Evolutionary conservation across 1,139 yeast genomes (phyloP).

Genomic region (Hansenula anomala): DNA sequence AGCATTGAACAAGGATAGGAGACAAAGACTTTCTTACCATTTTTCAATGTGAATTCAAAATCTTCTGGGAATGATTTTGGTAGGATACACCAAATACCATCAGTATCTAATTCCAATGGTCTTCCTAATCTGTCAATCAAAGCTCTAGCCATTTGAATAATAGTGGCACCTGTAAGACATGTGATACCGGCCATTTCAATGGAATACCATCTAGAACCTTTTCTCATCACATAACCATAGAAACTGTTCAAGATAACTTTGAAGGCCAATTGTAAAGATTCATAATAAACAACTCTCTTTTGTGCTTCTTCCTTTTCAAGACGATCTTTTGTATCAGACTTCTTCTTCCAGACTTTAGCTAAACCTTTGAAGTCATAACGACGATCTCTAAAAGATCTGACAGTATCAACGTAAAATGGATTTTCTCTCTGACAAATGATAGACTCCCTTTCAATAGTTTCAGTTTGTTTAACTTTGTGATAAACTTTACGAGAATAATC

Average conservation of each 20-base stretch:
- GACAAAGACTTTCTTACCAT: slow-evolving; percentile 72
- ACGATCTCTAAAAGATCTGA: slow-evolving; percentile 90
- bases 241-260: slow-evolving; percentile 95
- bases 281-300: slow-evolving; percentile 91
- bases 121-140: slow-evolving; percentile 94
- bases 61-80: slow-evolving; percentile 94
- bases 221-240: slow-evolving; percentile 98
- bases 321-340: slow-evolving; percentile 50
- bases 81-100: slow-evolving; percentile 98
- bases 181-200: slow-evolving; percentile 99
- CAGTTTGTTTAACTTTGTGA: slow-evolving; percentile 74
- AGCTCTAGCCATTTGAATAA: slow-evolving; percentile 93
- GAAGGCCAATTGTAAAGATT: slow-evolving; percentile 93
- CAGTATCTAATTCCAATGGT: slow-evolving; percentile 95
- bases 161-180: slow-evolving; percentile 95
- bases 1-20: slow-evolving; percentile 97
- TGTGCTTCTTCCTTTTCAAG: slow-evolving; percentile 76
- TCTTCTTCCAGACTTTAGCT: slow-evolving; percentile 93
- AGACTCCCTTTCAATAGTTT: slow-evolving; percentile 85
- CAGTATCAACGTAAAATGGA: slow-evolving; percentile 95
- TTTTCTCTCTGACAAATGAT: slow-evolving; percentile 97
- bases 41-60: slow-evolving; percentile 60
- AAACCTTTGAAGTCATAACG: slow-evolving; percentile 93
- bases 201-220: slow-evolving; percentile 98
- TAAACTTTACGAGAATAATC: slow-evolving; percentile 86